Conservation (phyloP, 164 flowering plant genomes). For the Liriodendron chinense region DNA sequence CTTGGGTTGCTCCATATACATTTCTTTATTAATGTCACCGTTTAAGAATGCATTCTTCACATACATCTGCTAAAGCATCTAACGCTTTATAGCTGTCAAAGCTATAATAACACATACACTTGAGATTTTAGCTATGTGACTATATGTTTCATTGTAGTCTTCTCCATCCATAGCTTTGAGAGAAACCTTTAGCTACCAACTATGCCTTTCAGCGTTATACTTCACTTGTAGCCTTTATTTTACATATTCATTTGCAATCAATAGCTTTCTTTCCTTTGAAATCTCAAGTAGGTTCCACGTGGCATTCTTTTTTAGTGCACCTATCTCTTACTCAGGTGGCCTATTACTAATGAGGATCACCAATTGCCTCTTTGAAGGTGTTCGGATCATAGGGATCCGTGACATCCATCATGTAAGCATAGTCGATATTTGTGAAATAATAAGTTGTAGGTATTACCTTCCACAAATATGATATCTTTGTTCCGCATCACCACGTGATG, state of each 20-base stretch:
- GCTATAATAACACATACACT: background rate
- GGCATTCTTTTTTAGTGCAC: background rate
- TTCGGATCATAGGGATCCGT: background rate
- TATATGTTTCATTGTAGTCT: background rate
- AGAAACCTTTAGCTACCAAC: background rate
- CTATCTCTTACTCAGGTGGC: background rate
- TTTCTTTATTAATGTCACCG: too few relatives aligned
- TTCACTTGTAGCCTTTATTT: background rate
- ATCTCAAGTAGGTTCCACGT: background rate
- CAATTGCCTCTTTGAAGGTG: background rate
- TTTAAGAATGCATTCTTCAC: background rate
- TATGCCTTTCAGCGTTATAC: background rate
- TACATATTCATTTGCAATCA: background rate
- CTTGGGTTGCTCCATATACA: background rate
- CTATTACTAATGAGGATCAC: background rate
- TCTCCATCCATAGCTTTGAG: background rate
- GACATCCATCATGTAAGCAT: background rate
- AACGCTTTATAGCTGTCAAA: background rate
- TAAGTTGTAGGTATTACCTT: background rate
- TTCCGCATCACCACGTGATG: background rate
- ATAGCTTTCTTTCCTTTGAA: background rate
- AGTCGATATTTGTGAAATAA: background rate
- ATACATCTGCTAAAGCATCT: background rate
- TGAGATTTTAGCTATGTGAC: background rate
- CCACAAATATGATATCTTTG: background rate